Evolutionary conservation across 768 basidiomycete species (phyloP).

Genomic region (Kwoniella dendrophila): DNA sequence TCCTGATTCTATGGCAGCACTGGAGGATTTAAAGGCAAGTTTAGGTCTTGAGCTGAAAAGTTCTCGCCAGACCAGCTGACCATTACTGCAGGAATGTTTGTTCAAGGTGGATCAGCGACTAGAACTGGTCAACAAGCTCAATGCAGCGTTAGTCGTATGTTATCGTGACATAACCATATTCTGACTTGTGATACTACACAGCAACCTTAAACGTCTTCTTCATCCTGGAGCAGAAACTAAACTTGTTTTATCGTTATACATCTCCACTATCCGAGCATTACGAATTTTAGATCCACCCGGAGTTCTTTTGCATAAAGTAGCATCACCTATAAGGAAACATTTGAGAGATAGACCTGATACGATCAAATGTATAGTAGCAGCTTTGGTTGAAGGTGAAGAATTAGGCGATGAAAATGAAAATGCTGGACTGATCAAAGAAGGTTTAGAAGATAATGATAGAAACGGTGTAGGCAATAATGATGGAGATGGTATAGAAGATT

Average conservation of each 20-base stretch:
- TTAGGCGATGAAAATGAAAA: slow-evolving; percentile 79
- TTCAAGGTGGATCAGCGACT: slow-evolving; percentile 59
- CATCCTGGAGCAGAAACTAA: slow-evolving; percentile 96
- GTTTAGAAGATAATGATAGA: slow-evolving; percentile 54
- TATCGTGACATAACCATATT: neutral
- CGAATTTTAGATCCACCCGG: slow-evolving; percentile 89
- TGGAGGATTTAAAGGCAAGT: slow-evolving; percentile 79
- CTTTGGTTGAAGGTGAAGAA: slow-evolving; percentile 83
- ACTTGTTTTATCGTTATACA: slow-evolving; percentile 84
- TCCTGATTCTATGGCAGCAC: slow-evolving; percentile 79
- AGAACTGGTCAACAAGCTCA: slow-evolving; percentile 72
- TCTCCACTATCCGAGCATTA: slow-evolving; percentile 86
- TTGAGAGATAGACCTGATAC: slow-evolving; percentile 82
- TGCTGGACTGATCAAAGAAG: slow-evolving; percentile 58
- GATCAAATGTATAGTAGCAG: slow-evolving; percentile 87
- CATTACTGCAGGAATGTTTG: slow-evolving; percentile 50
- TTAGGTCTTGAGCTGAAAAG: neutral
- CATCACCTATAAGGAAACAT: slow-evolving; percentile 87
- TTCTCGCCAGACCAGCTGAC: neutral
- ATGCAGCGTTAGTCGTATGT: slow-evolving; percentile 67
- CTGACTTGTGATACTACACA: slow-evolving; percentile 52
- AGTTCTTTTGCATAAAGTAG: slow-evolving; percentile 88
- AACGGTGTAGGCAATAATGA: too few species aligned
- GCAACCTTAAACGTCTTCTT: slow-evolving; percentile 81
- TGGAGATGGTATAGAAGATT: slow-evolving; percentile 72